Evolutionary conservation across 2,329 filamentous ascomycete genomes (phyloP).

Genomic region (Trichoderma cornu-damae): DNA sequence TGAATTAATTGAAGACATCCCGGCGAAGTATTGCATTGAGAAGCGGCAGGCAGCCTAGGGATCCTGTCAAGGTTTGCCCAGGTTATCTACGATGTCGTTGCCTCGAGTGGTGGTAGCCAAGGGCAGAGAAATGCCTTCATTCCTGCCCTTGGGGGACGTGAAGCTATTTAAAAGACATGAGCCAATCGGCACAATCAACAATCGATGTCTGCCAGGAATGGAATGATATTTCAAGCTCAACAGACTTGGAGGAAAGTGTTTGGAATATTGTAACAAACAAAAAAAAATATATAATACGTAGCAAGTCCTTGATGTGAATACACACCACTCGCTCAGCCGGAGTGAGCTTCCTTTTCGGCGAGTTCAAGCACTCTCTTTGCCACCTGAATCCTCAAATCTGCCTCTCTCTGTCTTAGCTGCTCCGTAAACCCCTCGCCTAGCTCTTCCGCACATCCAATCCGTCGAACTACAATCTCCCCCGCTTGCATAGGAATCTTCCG

Average conservation of each 20-base stretch:
- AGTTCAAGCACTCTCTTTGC: constrained; percentile 4
- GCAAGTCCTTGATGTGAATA: background rate
- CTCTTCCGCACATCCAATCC: constrained; percentile 24
- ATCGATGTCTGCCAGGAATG: constrained; percentile 10
- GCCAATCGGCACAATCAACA: background rate
- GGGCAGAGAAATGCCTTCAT: constrained; percentile 6
- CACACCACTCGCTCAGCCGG: background rate
- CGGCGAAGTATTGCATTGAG: background rate
- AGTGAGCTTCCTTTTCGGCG: background rate
- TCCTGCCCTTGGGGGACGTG: constrained; percentile 15
- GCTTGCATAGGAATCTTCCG: constrained; percentile 28
- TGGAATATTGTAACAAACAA: background rate
- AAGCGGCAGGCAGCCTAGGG: constrained; percentile 8
- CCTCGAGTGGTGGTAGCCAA: constrained; percentile 10
- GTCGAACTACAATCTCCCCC: constrained; percentile 26
- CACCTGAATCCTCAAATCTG: constrained; percentile 16
- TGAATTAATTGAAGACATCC: background rate
- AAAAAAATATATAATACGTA: background rate
- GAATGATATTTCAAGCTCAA: constrained; percentile 2
- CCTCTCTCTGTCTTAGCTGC: constrained; percentile 19
- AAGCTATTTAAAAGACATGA: constrained; percentile 12
- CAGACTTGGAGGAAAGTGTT: background rate
- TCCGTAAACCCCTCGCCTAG: constrained; percentile 21
- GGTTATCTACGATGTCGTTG: constrained; percentile 18
- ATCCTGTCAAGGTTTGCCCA: constrained; percentile 14